A percentile compares a stretch with the other conserved stretches of the same genome.
Conservation (phyloP, 352 stramenopile species). For the Globisporangium barbulae region DNA sequence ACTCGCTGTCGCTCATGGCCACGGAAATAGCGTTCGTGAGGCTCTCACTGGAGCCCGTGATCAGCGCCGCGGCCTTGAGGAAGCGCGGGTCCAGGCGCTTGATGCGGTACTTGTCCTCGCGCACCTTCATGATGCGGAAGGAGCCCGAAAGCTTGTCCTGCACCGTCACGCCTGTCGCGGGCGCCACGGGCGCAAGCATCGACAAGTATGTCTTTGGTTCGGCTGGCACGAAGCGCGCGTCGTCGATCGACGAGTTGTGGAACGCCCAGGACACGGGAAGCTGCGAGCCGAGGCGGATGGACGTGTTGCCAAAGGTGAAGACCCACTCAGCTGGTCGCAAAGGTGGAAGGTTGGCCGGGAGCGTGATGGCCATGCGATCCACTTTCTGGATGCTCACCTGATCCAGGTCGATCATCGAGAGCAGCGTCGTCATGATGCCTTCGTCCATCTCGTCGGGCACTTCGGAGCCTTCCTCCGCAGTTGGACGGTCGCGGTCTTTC, state of each 20-base stretch:
- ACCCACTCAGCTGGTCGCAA: slow-evolving; percentile 47
- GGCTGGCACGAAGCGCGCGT: slow-evolving; percentile 59
- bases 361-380: slow-evolving; percentile 52
- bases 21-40: slow-evolving; percentile 42
- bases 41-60: slow-evolving; percentile 22
- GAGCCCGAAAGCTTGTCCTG: slow-evolving; percentile 73
- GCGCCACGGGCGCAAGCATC: slow-evolving; percentile 38
- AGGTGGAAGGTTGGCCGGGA: slow-evolving; percentile 43
- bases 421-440: slow-evolving; percentile 60
- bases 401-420: slow-evolving; percentile 81
- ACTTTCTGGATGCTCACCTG: slow-evolving; percentile 60
- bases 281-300: slow-evolving; percentile 36
- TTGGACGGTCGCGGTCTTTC: slow-evolving; percentile 38
- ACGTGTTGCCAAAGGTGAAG: slow-evolving; percentile 43
- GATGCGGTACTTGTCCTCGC: slow-evolving; percentile 58
- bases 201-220: slow-evolving; percentile 59
- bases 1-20: slow-evolving; percentile 20
- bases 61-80: slow-evolving; percentile 24
- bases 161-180: slow-evolving; percentile 39
- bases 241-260: slow-evolving; percentile 66
- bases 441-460: slow-evolving; percentile 62
- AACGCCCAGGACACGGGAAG: slow-evolving; percentile 68
- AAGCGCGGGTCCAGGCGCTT: slow-evolving; percentile 55
- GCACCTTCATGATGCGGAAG: slow-evolving; percentile 66
- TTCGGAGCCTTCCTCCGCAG: slow-evolving; percentile 22